A percentile compares a stretch with the other conserved stretches of the same genome.
Evolutionary conservation across 208 protist genomes (phyloP).

Genomic region (Porcisia deanei): DNA sequence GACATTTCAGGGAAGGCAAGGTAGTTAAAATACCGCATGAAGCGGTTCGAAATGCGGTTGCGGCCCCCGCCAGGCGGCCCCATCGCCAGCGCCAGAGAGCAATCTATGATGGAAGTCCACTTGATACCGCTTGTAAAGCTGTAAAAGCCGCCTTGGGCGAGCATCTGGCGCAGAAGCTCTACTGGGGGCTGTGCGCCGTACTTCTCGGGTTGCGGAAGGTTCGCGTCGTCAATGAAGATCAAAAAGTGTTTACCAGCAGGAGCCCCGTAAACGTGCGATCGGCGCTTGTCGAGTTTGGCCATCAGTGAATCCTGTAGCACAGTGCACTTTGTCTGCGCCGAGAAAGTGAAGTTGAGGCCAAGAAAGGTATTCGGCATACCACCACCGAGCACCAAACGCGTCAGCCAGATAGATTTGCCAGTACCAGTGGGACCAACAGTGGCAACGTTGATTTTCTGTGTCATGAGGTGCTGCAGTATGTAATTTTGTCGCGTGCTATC

Average conservation of each 20-base stretch:
- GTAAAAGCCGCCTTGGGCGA: slow-evolving; percentile 94
- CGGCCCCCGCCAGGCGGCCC: slow-evolving; percentile 97
- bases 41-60: slow-evolving; percentile 94
- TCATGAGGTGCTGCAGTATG: slow-evolving; percentile 80
- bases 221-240: slow-evolving; percentile 94
- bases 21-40: slow-evolving; percentile 98
- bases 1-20: slow-evolving; percentile 96
- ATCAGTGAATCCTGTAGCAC: slow-evolving; percentile 93
- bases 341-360: slow-evolving; percentile 91
- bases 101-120: slow-evolving; percentile 94
- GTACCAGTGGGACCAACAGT: slow-evolving; percentile 93
- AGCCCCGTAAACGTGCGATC: slow-evolving; percentile 88
- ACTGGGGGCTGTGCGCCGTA: slow-evolving; percentile 95
- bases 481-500: slow-evolving; percentile 93
- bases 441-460: slow-evolving; percentile 81
- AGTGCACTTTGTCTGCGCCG: slow-evolving; percentile 90
- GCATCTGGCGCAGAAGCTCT: slow-evolving; percentile 92
- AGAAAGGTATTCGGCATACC: slow-evolving; percentile 83
- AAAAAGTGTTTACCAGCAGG: slow-evolving; percentile 91
- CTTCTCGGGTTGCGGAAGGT: slow-evolving; percentile 91
- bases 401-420: slow-evolving; percentile 92
- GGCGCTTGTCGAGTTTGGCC: slow-evolving; percentile 94
- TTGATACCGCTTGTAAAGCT: slow-evolving; percentile 75
- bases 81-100: slow-evolving; percentile 96
- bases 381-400: slow-evolving; percentile 76